Base-by-base conservation (phyloP, 2,329 filamentous ascomycete genomes). In the Biscogniauxia marginata region DNA sequence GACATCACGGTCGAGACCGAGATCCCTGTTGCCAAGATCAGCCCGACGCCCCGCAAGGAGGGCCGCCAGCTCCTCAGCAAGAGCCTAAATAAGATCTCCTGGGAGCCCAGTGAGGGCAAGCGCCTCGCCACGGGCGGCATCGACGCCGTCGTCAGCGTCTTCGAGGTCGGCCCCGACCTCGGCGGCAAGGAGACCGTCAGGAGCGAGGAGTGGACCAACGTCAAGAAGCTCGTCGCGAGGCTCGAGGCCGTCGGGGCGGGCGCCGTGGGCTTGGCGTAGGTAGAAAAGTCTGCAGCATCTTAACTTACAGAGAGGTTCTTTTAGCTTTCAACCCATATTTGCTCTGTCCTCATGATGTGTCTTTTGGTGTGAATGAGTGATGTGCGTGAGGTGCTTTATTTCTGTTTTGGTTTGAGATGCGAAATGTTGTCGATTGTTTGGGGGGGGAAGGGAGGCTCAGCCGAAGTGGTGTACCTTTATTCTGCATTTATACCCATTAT, bases 1-100 rank as follows among this genome's bases (percentile, higher is more conserved):
- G 96, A 99, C 70, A 84, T 99, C 51, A 93, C 90, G 11, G 83
- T 93, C 19, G 93, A 97, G 73, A 92, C 89, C 0, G 95, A 99
- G 75, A 91, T 98, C 48, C 95, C 95, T 0, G 86, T 96, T 1
- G 89, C 91, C 50, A 88, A 88, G 63, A 88, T 92, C 63, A 84
- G 84, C 51, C 92, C 92, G 0, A 89, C 84, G 63, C 70, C 67
- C 3, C 65, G 88, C 69, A 83, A 85, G 66, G 84, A 85, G 48
- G 83, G 86, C 59, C 75, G 84, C 73, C 84, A 85, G 23, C 85
- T 91, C 71, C 81, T 93, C 66, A 90, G 88, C 56, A 89, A 91
- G 76, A 96, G 92, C 71, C 75, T 99, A 67, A 99, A 99, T 74
- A 96, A 95, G 77, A 79, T 97, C 46, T 89, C 91, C 0, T 99